These are phyloP conservation scores for Leptodontidium sp. DNA, from an alignment of 2,329 filamentous ascomycete species.

Conservation along the genomic window DNA sequence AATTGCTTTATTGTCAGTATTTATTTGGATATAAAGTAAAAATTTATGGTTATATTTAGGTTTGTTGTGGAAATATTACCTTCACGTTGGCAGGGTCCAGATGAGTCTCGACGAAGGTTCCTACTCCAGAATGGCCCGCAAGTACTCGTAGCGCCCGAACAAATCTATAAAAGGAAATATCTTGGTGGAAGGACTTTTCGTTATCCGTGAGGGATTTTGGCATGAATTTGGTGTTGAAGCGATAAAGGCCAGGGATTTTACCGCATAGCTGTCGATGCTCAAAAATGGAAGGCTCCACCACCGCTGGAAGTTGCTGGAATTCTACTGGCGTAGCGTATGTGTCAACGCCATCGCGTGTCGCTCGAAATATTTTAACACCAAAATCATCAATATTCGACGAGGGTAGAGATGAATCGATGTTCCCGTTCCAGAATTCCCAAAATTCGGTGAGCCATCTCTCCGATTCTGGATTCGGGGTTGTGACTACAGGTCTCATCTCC, in stretches of 20 bases:
- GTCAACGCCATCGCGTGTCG: slow-evolving; percentile 16
- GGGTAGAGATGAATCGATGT: background rate
- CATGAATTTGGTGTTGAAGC: slow-evolving; percentile 31
- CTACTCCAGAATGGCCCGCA: slow-evolving; percentile 18
- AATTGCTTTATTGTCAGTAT: no score
- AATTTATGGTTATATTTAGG: no score
- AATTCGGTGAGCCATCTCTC: slow-evolving; percentile 39
- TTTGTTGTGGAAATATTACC: slow-evolving; percentile 20
- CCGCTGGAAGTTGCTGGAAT: slow-evolving; percentile 29
- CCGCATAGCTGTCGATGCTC: slow-evolving; percentile 29
- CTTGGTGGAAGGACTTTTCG: slow-evolving; percentile 18
- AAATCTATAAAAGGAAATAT: slow-evolving; percentile 32
- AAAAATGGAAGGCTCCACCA: slow-evolving; percentile 26
- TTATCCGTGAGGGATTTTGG: slow-evolving; percentile 23
- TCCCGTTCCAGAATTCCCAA: slow-evolving; percentile 38
- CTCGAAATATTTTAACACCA: slow-evolving; percentile 26
- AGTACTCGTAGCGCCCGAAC: slow-evolving; percentile 30
- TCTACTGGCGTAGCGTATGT: slow-evolving; percentile 25
- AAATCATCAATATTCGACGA: slow-evolving; percentile 5
- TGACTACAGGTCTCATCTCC: background rate
- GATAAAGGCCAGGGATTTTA: slow-evolving; percentile 33
- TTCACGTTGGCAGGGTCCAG: slow-evolving; percentile 21
- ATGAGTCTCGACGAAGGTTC: slow-evolving; percentile 16
- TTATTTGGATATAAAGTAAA: no score
- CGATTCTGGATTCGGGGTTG: background rate